phyloP scores from a whole-genome alignment of 768 basidiomycete species.

The Leucosporidium creatinivorum region DNA sequence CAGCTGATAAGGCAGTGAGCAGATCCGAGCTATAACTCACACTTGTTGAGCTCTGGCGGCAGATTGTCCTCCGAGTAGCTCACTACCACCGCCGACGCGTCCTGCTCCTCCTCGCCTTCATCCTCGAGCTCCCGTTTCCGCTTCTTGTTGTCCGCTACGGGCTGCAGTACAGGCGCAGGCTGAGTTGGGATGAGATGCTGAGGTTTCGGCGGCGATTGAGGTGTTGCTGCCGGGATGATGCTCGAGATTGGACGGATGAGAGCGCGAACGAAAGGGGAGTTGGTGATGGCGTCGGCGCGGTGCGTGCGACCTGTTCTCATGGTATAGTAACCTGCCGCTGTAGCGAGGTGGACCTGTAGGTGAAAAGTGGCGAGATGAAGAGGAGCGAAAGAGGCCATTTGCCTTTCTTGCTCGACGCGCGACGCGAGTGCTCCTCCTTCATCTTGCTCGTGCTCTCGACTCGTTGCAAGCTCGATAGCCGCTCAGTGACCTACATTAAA shows the following conservation, averaged over 20 bases:
- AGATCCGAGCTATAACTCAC: slow-evolving; percentile 9
- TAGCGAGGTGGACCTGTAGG: no score
- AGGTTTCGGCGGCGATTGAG: neutral
- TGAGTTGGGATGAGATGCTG: neutral
- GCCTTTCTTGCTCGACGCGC: no score
- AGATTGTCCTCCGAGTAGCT: slow-evolving; percentile 9
- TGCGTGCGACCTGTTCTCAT: no score
- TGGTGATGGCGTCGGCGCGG: slow-evolving; percentile 15
- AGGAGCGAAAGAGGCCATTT: no score
- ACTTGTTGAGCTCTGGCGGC: slow-evolving; percentile 31
- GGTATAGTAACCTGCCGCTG: no score
- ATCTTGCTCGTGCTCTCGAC: no score
- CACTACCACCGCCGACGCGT: slow-evolving; percentile 17
- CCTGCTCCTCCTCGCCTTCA: neutral
- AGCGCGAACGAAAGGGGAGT: slow-evolving; percentile 26
- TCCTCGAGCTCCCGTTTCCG: neutral
- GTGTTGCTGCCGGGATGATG: neutral
- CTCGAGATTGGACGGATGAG: slow-evolving; percentile 26
- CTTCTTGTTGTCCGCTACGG: neutral
- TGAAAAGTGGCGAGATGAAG: no score
- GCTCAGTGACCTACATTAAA: no score
- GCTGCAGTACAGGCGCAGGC: neutral
- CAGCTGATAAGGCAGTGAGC: no score
- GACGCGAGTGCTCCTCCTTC: no score
- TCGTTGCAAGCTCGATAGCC: no score